phyloP scores from a whole-genome alignment of 306 rosid genomes.

The Medicago lupulina region DNA sequence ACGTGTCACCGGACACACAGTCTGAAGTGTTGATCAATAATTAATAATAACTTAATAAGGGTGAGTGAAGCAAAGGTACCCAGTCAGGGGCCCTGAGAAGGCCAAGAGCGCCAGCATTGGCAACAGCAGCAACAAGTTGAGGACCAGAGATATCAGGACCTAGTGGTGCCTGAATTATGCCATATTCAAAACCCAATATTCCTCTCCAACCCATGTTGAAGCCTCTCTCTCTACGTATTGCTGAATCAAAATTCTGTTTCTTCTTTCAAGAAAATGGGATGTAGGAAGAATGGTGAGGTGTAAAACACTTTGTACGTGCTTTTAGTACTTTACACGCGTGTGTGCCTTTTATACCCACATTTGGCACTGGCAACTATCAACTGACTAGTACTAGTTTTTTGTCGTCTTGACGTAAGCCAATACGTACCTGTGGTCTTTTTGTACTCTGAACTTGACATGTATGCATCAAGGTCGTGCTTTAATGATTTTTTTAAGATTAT shows the following conservation, averaged over 20 bases:
- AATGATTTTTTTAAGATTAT: neutral
- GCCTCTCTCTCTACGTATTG: too few species aligned
- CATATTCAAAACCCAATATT: conserved; percentile 69
- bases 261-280: neutral
- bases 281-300: neutral
- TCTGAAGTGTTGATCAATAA: too few species aligned
- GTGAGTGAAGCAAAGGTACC: conserved; percentile 37
- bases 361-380: neutral
- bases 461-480: neutral
- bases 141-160: conserved; percentile 89
- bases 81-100: conserved; percentile 74
- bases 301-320: neutral
- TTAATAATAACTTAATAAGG: neutral
- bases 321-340: neutral
- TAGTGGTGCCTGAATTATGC: conserved; percentile 74
- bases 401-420: neutral
- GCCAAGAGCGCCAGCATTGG: conserved; percentile 81
- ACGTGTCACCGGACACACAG: too few species aligned
- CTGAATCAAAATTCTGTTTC: conserved; percentile 34
- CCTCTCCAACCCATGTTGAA: conserved; percentile 75
- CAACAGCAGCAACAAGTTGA: conserved; percentile 80
- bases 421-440: neutral
- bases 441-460: neutral
- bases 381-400: neutral
- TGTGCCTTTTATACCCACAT: neutral